Base-by-base conservation (phyloP, 306 rosid species). In the Cotoneaster glaucophyllus region DNA sequence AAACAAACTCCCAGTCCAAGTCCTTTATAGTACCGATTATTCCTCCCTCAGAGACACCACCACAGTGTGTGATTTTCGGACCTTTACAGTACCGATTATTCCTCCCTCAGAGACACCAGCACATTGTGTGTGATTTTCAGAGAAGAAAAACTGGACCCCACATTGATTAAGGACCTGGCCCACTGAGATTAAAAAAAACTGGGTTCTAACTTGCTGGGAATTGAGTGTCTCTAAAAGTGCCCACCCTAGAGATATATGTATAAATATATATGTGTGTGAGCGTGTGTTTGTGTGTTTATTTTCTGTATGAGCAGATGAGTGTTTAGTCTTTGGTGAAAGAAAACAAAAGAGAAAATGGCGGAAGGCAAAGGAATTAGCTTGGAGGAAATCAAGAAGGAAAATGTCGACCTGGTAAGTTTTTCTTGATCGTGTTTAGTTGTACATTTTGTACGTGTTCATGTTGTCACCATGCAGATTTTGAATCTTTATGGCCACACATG, bases 351-450 rank as follows among this genome's bases (percentile, higher is more conserved):
- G 31, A 41, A 3, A 29, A 76, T 71, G 71, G 64, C 71, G 24
- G 76, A 64, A 25, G 22, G 56, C 4, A 80, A 75, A 25, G 62
- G 64, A 48, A 70, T 81, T 34, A 81, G 78, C 74, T 87, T 93
- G 64, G 92, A 93, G 21, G 90, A 89, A 59, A 89, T 93, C 73
- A 91, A 88, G 93, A 91, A 88, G 64, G 98, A 93, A 83, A 52
- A 84, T 3, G 81, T 93, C 0, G 98, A 93, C 78, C 93, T 93
- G 7, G 98, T 93, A 34, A 67, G 93, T 34, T 45, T 34, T 34
- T 14, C 2, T 29, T 45, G 11, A 56, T 25, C 26, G 5, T 18
- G 26, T 65, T 14, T 22, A 56, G 4, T 6, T 17, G 41, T 28
- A 13, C n/a, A 14, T 76, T 29, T 3, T 59, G 1, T 18, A 11